These are phyloP conservation scores for Grosmannia penicillata DNA, from an alignment of 2,329 filamentous ascomycete genomes.

Conservation along the genomic window DNA sequence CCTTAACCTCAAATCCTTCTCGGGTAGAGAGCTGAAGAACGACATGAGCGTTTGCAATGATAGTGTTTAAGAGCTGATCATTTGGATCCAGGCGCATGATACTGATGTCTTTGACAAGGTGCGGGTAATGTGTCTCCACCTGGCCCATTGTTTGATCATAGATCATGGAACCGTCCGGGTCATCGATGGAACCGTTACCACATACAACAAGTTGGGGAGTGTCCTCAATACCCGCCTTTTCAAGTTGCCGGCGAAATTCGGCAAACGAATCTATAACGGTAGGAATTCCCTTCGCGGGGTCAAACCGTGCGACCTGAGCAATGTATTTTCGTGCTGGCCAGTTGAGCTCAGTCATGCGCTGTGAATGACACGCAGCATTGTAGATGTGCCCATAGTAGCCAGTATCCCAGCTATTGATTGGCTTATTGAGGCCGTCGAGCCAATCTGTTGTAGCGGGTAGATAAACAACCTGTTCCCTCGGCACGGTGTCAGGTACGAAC, in stretches of 20 bases:
- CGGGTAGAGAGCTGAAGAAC: slow-evolving; percentile 67
- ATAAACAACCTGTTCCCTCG: slow-evolving; percentile 52
- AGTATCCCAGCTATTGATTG: slow-evolving; percentile 52
- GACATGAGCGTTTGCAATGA: slow-evolving; percentile 58
- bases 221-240: slow-evolving; percentile 33
- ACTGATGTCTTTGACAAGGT: slow-evolving; percentile 51
- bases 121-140: slow-evolving; percentile 46
- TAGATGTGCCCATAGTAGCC: slow-evolving; percentile 66
- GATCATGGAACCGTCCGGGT: slow-evolving; percentile 59
- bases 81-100: slow-evolving; percentile 65
- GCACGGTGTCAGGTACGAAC: slow-evolving; percentile 58
- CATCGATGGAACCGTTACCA: slow-evolving; percentile 68
- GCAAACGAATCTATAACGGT: slow-evolving; percentile 65
- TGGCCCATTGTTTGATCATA: slow-evolving; percentile 58
- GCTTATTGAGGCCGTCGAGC: slow-evolving; percentile 71
- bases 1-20: slow-evolving; percentile 78
- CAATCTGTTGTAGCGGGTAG: slow-evolving; percentile 73
- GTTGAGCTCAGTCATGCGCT: slow-evolving; percentile 42
- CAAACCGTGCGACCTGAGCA: slow-evolving; percentile 67
- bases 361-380: slow-evolving; percentile 42
- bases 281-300: slow-evolving; percentile 69
- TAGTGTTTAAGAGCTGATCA: slow-evolving; percentile 65
- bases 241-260: slow-evolving; percentile 49
- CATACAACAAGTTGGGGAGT: slow-evolving; percentile 62
- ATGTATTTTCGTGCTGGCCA: slow-evolving; percentile 57